phyloP scores from a whole-genome alignment of 345 rosid species.

The Salix udensis region DNA sequence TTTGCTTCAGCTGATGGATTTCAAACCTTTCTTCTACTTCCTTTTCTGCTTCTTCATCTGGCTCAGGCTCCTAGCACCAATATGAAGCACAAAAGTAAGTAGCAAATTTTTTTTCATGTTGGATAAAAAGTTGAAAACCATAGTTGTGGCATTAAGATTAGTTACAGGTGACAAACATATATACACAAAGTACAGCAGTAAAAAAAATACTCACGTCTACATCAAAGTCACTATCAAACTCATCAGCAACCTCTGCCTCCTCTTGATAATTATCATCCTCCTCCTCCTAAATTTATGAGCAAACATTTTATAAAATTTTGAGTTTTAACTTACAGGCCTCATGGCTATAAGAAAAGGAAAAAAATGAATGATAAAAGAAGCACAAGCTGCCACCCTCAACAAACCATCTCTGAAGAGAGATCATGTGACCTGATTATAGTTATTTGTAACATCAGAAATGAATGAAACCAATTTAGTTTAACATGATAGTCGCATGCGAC shows the following conservation, averaged over 20 bases:
- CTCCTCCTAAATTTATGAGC: conserved; percentile 50
- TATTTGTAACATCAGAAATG: no score
- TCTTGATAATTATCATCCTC: conserved; percentile 71
- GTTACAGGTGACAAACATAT: not conserved
- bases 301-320: no score
- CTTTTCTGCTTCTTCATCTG: conserved; percentile 60
- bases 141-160: not conserved
- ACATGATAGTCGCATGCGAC: no score
- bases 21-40: conserved; percentile 33
- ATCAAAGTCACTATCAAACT: conserved; percentile 86
- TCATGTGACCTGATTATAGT: no score
- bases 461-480: no score
- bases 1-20: not conserved
- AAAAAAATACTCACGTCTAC: conserved; percentile 63
- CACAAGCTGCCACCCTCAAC: not conserved
- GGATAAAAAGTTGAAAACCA: not conserved
- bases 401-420: no score
- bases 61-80: conserved; percentile 74
- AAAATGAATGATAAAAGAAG: no score
- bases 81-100: not conserved
- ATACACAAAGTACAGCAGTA: not conserved
- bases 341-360: no score
- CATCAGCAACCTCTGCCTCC: conserved; percentile 82
- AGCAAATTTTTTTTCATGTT: conserved; percentile 2
- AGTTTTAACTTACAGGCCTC: no score